Evolutionary conservation across 2,329 filamentous ascomycete genomes (phyloP).

Genomic region (Xylaria multiplex): DNA sequence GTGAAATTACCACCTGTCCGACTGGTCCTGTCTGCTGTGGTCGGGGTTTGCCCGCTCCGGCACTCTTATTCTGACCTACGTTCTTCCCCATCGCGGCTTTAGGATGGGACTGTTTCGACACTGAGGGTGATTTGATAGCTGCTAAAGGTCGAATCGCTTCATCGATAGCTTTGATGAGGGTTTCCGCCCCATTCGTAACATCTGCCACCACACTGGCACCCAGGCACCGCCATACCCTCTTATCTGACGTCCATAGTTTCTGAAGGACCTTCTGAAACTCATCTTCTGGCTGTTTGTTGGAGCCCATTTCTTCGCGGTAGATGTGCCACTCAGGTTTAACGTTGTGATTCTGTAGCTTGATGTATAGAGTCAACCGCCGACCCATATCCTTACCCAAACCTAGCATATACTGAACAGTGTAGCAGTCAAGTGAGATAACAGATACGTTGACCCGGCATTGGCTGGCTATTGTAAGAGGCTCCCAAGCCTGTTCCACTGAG

Average conservation of each 20-base stretch:
- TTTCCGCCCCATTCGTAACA: conserved; percentile 55
- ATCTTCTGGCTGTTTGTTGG: conserved; percentile 42
- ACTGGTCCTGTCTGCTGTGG: conserved; percentile 33
- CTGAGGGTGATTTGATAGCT: conserved; percentile 43
- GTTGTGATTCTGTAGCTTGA: conserved; percentile 61
- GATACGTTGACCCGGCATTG: conserved; percentile 62
- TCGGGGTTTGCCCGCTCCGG: conserved; percentile 38
- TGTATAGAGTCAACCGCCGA: conserved; percentile 60
- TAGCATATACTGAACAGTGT: conserved; percentile 64
- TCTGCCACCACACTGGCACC: conserved; percentile 56
- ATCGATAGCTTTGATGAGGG: conserved; percentile 59
- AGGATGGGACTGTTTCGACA: conserved; percentile 42
- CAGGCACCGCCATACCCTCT: conserved; percentile 45
- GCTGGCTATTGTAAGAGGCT: conserved; percentile 52
- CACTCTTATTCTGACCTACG: conserved; percentile 37
- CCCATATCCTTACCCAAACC: conserved; percentile 42
- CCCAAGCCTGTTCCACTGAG: conserved; percentile 67
- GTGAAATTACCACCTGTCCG: conserved; percentile 34
- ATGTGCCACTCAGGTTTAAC: conserved; percentile 64
- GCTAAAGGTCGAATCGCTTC: conserved; percentile 55
- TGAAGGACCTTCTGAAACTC: conserved; percentile 45
- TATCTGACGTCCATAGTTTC: conserved; percentile 46
- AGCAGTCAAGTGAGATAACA: conserved; percentile 66
- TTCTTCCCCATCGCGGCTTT: conserved; percentile 38
- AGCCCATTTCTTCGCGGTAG: conserved; percentile 49